These are phyloP conservation scores for Aspergillus leporis DNA, from an alignment of 495 filamentous ascomycete species.

Conservation along the genomic window DNA sequence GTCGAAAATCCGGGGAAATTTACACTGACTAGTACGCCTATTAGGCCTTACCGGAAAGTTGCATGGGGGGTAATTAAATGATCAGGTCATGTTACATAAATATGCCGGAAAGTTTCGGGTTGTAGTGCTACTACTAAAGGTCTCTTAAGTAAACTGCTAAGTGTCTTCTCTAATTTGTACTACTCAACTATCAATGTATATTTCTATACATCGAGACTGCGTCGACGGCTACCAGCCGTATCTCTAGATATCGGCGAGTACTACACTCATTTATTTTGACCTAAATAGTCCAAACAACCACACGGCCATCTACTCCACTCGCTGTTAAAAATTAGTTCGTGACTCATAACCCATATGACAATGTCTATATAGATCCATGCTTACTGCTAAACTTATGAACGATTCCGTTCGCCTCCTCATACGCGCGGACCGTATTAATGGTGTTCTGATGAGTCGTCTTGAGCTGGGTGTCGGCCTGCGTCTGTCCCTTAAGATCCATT, in stretches of 20 bases:
- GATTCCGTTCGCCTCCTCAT: conserved; percentile 61
- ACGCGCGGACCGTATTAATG: conserved; percentile 77
- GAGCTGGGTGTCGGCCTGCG: conserved; percentile 83
- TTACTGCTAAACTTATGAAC: conserved; percentile 88
- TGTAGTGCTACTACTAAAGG: background rate
- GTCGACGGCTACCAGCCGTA: background rate
- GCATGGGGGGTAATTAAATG: background rate
- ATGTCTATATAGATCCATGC: conserved; percentile 32
- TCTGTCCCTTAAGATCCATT: conserved; percentile 96
- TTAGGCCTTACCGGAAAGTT: no score
- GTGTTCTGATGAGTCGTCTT: conserved; percentile 98
- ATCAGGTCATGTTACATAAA: background rate
- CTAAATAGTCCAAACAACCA: conserved; percentile 73
- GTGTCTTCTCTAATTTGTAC: background rate
- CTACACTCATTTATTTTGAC: background rate
- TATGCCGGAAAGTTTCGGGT: background rate
- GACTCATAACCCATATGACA: background rate
- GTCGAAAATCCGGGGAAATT: background rate
- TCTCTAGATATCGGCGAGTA: conserved; percentile 1
- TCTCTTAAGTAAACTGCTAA: background rate
- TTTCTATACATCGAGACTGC: background rate
- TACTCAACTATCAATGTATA: background rate
- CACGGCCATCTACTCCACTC: conserved; percentile 90
- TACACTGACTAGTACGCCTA: no score
- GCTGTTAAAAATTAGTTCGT: conserved; percentile 55